A percentile compares a stretch with the other conserved stretches of the same genome.
Conservation (phyloP, 345 rosid species). For the Viola odorata region DNA sequence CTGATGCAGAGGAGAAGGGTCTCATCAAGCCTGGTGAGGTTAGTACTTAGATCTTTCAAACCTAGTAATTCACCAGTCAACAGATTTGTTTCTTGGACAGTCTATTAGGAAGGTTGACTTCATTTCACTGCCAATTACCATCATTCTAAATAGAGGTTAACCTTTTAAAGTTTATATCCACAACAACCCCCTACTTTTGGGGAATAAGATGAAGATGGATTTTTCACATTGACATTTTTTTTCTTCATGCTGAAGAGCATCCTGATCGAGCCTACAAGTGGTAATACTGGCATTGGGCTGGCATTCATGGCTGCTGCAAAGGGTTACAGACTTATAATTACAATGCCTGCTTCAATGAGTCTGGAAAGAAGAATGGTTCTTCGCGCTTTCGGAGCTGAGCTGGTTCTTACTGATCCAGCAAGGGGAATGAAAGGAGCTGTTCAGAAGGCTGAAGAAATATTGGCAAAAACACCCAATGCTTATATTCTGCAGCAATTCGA, state of each 20-base stretch:
- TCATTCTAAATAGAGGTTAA: too few relatives aligned
- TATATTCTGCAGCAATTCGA: conserved; percentile 66
- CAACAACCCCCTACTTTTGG: too few relatives aligned
- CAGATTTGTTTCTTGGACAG: not conserved
- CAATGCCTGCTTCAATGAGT: conserved; percentile 83
- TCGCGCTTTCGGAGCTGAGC: conserved; percentile 71
- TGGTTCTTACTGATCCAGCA: conserved; percentile 66
- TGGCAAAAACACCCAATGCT: conserved; percentile 51
- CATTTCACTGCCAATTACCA: too few relatives aligned
- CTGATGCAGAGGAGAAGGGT: conserved; percentile 73
- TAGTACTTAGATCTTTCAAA: conserved; percentile 19
- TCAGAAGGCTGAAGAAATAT: conserved; percentile 63
- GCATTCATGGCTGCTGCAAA: conserved; percentile 76
- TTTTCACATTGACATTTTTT: conserved; percentile 9
- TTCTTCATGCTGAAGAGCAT: conserved; percentile 42
- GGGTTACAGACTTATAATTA: conserved; percentile 62
- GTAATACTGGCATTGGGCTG: conserved; percentile 67
- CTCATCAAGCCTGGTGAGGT: conserved; percentile 63
- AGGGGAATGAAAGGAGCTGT: conserved; percentile 66
- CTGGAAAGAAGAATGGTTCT: conserved; percentile 81
- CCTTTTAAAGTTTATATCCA: too few relatives aligned
- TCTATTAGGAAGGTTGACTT: not conserved
- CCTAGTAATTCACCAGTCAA: not conserved
- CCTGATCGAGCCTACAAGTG: conserved; percentile 70
- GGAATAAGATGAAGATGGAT: not conserved